Percentiles rank a stretch among this genome's conserved stretches.
Evolutionary conservation across 2,329 filamentous ascomycete species (phyloP).

Genomic region (Fusarium coicis): DNA sequence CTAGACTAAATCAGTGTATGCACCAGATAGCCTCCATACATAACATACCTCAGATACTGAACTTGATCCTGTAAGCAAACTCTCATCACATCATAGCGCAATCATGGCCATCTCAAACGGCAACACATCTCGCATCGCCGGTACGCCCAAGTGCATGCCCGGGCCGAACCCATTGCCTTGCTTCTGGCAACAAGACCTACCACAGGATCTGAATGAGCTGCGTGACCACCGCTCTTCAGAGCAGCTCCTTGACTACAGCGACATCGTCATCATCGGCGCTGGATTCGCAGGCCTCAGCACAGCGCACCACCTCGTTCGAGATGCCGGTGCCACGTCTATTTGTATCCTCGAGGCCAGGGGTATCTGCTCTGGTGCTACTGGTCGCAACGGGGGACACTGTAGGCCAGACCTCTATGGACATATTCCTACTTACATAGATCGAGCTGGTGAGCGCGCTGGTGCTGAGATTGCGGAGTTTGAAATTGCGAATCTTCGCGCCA

Average conservation of each 20-base stretch:
- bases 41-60: not conserved
- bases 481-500: not conserved
- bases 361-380: not conserved
- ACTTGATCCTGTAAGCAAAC: not conserved
- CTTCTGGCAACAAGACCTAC: not conserved
- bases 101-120: not conserved
- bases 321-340: not conserved
- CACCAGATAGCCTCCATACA: not conserved
- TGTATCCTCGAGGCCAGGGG: not conserved
- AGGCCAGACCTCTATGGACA: not conserved
- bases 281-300: not conserved
- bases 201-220: not conserved
- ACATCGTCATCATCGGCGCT: not conserved
- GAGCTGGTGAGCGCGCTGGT: not conserved
- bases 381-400: not conserved
- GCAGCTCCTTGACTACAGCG: not conserved
- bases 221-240: not conserved
- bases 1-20: not conserved
- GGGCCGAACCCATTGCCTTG: not conserved
- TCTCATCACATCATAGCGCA: not conserved
- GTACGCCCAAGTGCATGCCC: conserved; percentile 4
- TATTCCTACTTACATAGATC: conserved; percentile 3
- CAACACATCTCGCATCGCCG: not conserved
- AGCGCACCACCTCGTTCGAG: not conserved
- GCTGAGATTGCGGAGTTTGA: conserved; percentile 7